Percentiles rank a stretch among this genome's conserved stretches.
phyloP scores from a whole-genome alignment of 371 early-diverging fungal species.

The Chytridium lagenaria region DNA sequence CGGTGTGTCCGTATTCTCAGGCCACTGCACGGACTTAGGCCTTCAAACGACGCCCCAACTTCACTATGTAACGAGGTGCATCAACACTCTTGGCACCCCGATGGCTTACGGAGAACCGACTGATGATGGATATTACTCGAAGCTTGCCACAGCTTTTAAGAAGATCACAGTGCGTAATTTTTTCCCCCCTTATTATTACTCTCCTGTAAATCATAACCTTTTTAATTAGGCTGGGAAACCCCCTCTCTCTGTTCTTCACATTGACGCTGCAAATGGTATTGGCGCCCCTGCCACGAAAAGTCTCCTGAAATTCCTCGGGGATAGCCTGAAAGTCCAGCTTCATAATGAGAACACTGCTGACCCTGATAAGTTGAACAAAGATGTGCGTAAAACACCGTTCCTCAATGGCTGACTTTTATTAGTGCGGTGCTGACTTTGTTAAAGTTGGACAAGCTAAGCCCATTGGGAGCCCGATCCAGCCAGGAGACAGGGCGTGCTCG shows the following conservation, averaged over 20 bases:
- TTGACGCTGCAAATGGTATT: conserved; percentile 97
- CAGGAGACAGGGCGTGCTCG: conserved; percentile 82
- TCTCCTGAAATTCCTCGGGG: conserved; percentile 70
- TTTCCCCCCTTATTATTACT: background rate
- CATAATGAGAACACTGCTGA: conserved; percentile 75
- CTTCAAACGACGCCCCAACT: conserved; percentile 96
- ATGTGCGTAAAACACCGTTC: conserved; percentile 55
- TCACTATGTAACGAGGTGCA: conserved; percentile 93
- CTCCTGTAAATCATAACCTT: no score
- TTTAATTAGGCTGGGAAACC: conserved; percentile 69
- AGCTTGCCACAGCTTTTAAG: conserved; percentile 84
- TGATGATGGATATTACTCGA: conserved; percentile 89
- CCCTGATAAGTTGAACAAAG: conserved; percentile 79
- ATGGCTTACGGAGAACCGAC: conserved; percentile 92
- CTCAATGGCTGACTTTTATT: conserved; percentile 13
- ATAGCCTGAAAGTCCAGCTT: conserved; percentile 54
- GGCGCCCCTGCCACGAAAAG: conserved; percentile 92
- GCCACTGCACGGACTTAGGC: conserved; percentile 80
- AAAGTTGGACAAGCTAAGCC: conserved; percentile 89
- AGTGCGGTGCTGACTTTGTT: conserved; percentile 98
- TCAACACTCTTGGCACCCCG: conserved; percentile 76
- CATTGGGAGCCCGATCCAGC: conserved; percentile 63
- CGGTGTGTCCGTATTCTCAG: conserved; percentile 79
- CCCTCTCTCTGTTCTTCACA: conserved; percentile 69
- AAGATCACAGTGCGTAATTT: conserved; percentile 72